Base-by-base conservation (phyloP, 202 grass and related monocot genomes). In the Tripidium arundinaceum region DNA sequence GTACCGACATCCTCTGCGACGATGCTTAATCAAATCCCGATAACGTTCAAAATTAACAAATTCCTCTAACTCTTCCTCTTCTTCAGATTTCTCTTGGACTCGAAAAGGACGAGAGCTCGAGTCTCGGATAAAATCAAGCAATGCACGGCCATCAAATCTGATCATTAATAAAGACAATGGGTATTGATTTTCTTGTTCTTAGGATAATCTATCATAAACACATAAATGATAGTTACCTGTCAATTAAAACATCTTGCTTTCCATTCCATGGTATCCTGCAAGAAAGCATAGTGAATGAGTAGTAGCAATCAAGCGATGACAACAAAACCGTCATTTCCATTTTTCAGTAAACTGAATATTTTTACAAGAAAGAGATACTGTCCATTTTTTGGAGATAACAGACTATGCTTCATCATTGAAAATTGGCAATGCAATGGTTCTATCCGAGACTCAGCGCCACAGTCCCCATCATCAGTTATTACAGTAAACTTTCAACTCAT, bases 41-140 rank as follows among this genome's bases (percentile, higher is more conserved):
- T 96, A 99, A 90, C 92, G 90, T 86, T 99, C 92, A 90, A 99
- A 99, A 96, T 91, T 99, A 93, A 96, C 96, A 99, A 99, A 93
- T 79, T 99, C 92, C 72, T 96, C 96, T 85, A 99, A 80, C 65
- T 96, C 96, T 84, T 99, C 92, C 62, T 93, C 89, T 83, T 99
- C 96, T 72, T 93, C 92, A 45, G 92, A 88, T 80, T 96, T 99
- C 46, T 93, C 87, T 80, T 91, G 89, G 72, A 47, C 80, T 85
- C 81, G 87, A 83, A 82, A 86, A 86, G 77, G 75, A 67, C 85
- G 83, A 77, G 88, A 88, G 79, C 87, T 80, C 58, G 88, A 41
- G 46, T 99, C 90, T 28, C 92, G 79, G 74, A 99, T 99, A 74
- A 99, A 99, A 80, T 99, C 96, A 52, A 99, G 96, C 62, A 99